A percentile compares a stretch with the other conserved stretches of the same genome.
Evolutionary conservation across 352 stramenopile genomes (phyloP).

Genomic region (Lagenidium giganteum): DNA sequence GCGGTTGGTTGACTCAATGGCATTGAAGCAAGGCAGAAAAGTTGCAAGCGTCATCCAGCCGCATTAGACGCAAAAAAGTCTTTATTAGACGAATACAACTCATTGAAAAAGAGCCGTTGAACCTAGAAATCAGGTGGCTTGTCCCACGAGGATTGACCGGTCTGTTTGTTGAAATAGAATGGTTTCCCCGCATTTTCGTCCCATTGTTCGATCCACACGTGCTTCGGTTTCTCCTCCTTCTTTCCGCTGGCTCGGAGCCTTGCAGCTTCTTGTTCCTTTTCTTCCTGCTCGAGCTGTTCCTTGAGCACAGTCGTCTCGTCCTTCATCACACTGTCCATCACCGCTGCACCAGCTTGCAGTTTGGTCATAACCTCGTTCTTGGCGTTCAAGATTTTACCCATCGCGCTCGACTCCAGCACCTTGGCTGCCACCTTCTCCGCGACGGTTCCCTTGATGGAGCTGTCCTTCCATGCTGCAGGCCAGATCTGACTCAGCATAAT

Average conservation of each 20-base stretch:
- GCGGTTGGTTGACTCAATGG: slow-evolving; percentile 41
- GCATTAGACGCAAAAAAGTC: too few species aligned
- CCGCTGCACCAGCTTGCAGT: slow-evolving; percentile 35
- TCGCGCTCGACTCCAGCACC: slow-evolving; percentile 42
- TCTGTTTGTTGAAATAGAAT: slow-evolving; percentile 84
- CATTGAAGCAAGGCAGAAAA: slow-evolving; percentile 19
- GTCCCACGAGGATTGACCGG: too few species aligned
- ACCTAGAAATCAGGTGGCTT: too few species aligned
- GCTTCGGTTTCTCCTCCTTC: too few species aligned
- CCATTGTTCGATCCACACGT: slow-evolving; percentile 69
- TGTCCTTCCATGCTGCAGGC: slow-evolving; percentile 61
- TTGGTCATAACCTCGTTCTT: slow-evolving; percentile 50
- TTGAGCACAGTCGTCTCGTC: slow-evolving; percentile 46
- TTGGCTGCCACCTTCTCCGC: slow-evolving; percentile 49
- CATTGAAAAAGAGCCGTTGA: too few species aligned
- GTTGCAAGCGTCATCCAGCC: slow-evolving; percentile 31
- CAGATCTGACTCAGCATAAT: slow-evolving; percentile 59
- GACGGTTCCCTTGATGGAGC: slow-evolving; percentile 23
- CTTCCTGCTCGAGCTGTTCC: slow-evolving; percentile 44
- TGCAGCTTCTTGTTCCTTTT: slow-evolving; percentile 31
- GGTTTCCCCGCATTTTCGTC: slow-evolving; percentile 57
- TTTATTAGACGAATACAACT: too few species aligned
- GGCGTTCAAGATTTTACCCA: slow-evolving; percentile 43
- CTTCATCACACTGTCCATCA: slow-evolving; percentile 47
- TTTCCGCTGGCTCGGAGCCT: too few species aligned